A percentile compares a stretch with the other conserved stretches of the same genome.
Evolutionary conservation across 495 filamentous ascomycete species (phyloP).

Genomic region (Oidiodendron maius): DNA sequence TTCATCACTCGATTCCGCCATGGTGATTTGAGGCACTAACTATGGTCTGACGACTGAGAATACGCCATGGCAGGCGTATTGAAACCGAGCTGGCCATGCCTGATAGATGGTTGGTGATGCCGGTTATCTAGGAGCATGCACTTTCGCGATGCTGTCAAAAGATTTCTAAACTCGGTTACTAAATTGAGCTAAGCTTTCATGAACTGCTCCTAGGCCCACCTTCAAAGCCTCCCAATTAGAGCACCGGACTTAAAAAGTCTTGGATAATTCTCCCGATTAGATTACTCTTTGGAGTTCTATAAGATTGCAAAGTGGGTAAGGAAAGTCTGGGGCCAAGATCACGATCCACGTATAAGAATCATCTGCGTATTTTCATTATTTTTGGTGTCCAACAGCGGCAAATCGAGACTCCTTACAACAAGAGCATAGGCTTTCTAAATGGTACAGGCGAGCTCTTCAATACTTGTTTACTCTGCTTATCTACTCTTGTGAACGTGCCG

Average conservation of each 20-base stretch:
- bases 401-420: constrained; percentile 55
- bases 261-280: neutral
- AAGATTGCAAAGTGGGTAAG: no score
- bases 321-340: constrained; percentile 31
- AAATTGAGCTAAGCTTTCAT: neutral
- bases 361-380: constrained; percentile 75
- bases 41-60: neutral
- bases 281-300: constrained; percentile 26
- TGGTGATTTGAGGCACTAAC: neutral
- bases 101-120: constrained; percentile 1
- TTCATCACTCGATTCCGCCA: neutral
- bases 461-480: no score
- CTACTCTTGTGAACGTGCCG: no score
- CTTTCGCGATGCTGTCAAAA: neutral
- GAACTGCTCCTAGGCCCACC: no score
- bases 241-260: neutral
- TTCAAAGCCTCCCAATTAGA: no score
- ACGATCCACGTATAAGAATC: constrained; percentile 60
- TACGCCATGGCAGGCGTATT: constrained; percentile 6
- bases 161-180: constrained; percentile 1
- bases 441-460: constrained; percentile 61
- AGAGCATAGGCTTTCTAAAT: constrained; percentile 61
- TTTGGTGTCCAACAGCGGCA: no score
- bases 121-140: neutral
- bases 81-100: constrained; percentile 8